Evolutionary conservation across 495 filamentous ascomycete species (phyloP).

Genomic region (Pseudomonodictys pantanalensis): DNA sequence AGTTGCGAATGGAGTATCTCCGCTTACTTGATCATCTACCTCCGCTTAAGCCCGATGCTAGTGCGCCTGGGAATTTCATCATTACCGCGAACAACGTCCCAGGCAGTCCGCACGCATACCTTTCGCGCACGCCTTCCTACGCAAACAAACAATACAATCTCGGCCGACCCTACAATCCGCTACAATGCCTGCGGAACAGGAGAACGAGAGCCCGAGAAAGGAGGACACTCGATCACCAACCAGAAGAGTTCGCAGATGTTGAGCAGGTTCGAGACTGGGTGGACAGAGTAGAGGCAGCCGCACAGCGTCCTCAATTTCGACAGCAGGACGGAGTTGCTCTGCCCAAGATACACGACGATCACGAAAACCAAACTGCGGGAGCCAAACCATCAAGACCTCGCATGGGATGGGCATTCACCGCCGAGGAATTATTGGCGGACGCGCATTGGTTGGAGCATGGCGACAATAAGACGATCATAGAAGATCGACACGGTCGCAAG

Average conservation of each 20-base stretch:
- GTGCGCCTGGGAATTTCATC: conserved; percentile 37
- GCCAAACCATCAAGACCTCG: conserved; percentile 49
- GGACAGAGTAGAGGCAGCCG: conserved; percentile 57
- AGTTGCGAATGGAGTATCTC: conserved; percentile 76
- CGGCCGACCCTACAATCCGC: conserved; percentile 74
- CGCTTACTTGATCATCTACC: conserved; percentile 71
- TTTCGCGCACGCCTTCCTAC: conserved; percentile 33
- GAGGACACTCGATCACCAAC: conserved; percentile 63
- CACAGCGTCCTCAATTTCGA: conserved; percentile 49
- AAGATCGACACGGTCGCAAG: conserved; percentile 67
- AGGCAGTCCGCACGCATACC: conserved; percentile 34
- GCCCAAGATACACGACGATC: conserved; percentile 51
- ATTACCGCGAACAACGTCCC: conserved; percentile 32
- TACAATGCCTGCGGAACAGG: conserved; percentile 83
- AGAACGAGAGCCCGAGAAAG: conserved; percentile 73
- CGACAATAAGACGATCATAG: conserved; percentile 69
- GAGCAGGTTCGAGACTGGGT: conserved; percentile 70
- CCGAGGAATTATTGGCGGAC: conserved; percentile 80
- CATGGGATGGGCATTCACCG: conserved; percentile 75
- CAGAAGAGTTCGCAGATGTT: conserved; percentile 73
- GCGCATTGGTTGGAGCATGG: conserved; percentile 78
- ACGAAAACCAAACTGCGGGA: conserved; percentile 6
- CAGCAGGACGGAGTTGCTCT: conserved; percentile 45
- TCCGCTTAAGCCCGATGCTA: conserved; percentile 57
- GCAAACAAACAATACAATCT: conserved; percentile 35